Evolutionary conservation across 2,329 filamentous ascomycete species (phyloP).

Genomic region (Periconia macrospinosa): DNA sequence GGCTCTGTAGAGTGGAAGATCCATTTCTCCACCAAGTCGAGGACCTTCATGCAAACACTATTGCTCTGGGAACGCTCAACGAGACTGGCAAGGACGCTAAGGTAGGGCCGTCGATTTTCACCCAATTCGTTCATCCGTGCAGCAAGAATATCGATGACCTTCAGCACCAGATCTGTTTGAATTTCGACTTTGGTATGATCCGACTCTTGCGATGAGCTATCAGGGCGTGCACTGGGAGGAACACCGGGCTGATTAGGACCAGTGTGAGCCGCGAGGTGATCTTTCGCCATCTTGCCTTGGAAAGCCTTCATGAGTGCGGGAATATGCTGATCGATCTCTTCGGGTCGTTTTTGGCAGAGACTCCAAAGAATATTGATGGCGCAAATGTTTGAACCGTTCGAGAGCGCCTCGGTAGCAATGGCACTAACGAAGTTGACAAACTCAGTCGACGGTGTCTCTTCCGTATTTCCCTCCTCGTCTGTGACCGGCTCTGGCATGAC

Average conservation of each 20-base stretch:
- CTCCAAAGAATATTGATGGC: slow-evolving; percentile 95
- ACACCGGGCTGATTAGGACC: slow-evolving; percentile 37
- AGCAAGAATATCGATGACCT: slow-evolving; percentile 90
- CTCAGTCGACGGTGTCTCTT: slow-evolving; percentile 76
- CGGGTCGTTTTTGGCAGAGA: slow-evolving; percentile 78
- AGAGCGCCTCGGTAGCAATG: slow-evolving; percentile 86
- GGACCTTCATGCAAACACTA: slow-evolving; percentile 84
- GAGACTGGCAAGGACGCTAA: slow-evolving; percentile 90
- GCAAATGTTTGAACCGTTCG: slow-evolving; percentile 77
- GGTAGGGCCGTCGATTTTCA: slow-evolving; percentile 87
- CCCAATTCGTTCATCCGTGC: slow-evolving; percentile 89
- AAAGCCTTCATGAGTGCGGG: slow-evolving; percentile 88
- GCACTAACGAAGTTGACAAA: slow-evolving; percentile 82
- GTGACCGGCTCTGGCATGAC: slow-evolving; percentile 82
- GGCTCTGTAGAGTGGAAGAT: slow-evolving; percentile 94
- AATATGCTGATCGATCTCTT: slow-evolving; percentile 88
- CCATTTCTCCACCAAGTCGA: slow-evolving; percentile 93
- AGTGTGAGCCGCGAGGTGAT: slow-evolving; percentile 75
- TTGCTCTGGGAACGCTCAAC: slow-evolving; percentile 93
- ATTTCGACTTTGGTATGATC: slow-evolving; percentile 79
- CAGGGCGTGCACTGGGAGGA: slow-evolving; percentile 51
- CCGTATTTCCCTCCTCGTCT: slow-evolving; percentile 81
- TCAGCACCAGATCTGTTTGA: slow-evolving; percentile 89
- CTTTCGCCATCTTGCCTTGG: slow-evolving; percentile 86
- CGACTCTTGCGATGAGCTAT: slow-evolving; percentile 62